Conservation (phyloP, 169 alveolate species). For the Plasmodium inui region DNA sequence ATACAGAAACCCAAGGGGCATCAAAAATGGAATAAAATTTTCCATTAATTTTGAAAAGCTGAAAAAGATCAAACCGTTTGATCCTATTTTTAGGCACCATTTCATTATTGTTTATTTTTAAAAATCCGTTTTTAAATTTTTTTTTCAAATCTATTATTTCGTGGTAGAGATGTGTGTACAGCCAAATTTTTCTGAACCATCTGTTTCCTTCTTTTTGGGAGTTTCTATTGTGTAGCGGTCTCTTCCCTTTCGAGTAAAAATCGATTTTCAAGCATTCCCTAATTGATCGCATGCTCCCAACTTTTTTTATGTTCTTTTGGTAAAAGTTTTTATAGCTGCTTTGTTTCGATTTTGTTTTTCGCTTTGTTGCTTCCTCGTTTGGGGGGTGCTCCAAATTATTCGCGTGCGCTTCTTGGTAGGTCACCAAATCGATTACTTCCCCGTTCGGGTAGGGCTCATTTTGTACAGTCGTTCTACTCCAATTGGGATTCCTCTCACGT, state of each 20-base stretch:
- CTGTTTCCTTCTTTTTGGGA: background rate
- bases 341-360: background rate
- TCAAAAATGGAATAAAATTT: conserved; percentile 24
- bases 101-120: conserved; percentile 27
- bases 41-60: conserved; percentile 11
- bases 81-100: conserved; percentile 11
- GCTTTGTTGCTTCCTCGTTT: background rate
- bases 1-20: conserved; percentile 50
- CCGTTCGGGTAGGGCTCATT: background rate
- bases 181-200: conserved; percentile 19
- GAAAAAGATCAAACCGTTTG: conserved; percentile 37
- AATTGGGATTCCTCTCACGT: background rate
- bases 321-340: background rate
- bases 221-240: background rate
- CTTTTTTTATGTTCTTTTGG: background rate
- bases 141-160: conserved; percentile 30
- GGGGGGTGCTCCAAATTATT: background rate
- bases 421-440: background rate
- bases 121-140: conserved; percentile 7
- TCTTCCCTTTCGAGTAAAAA: background rate
- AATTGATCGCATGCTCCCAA: background rate
- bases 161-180: conserved; percentile 35
- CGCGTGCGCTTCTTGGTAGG: background rate
- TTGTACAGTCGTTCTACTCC: background rate
- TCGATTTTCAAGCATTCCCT: background rate